Percentiles rank a stretch among this genome's conserved stretches.
phyloP scores from a whole-genome alignment of 345 rosid genomes.

The Kandelia obovata region DNA sequence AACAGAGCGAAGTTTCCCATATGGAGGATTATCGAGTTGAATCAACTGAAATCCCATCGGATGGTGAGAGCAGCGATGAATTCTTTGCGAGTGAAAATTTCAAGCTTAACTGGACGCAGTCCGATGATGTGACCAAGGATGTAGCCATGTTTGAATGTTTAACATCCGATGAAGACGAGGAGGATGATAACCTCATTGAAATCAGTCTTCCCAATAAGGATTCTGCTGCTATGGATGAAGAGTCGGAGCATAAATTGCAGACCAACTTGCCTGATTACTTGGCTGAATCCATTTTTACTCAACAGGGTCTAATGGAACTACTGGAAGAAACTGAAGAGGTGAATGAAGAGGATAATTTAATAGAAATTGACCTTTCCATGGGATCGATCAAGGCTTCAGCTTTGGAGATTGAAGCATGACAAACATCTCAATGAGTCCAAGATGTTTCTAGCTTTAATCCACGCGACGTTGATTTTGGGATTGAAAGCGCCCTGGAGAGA shows the following conservation, averaged over 20 bases:
- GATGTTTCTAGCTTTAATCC: not conserved
- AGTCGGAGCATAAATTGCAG: slow-evolving; percentile 17
- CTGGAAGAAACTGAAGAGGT: slow-evolving; percentile 45
- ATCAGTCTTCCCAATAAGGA: slow-evolving; percentile 41
- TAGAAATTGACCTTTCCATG: slow-evolving; percentile 75
- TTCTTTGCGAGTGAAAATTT: slow-evolving; percentile 24
- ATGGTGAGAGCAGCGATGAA: slow-evolving; percentile 31
- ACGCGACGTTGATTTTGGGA: slow-evolving; percentile 9
- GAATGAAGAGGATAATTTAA: slow-evolving; percentile 65
- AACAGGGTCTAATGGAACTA: slow-evolving; percentile 40
- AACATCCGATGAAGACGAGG: slow-evolving; percentile 32
- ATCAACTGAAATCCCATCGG: slow-evolving; percentile 29
- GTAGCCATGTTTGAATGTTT: slow-evolving; percentile 21
- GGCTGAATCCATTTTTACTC: slow-evolving; percentile 31
- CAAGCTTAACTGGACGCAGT: slow-evolving; percentile 30
- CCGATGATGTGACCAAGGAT: slow-evolving; percentile 16
- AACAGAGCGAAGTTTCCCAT: slow-evolving; percentile 14
- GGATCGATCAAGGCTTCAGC: slow-evolving; percentile 59
- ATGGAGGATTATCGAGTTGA: slow-evolving; percentile 25
- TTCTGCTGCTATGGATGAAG: slow-evolving; percentile 23
- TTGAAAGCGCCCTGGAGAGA: slow-evolving; percentile 1
- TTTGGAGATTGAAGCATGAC: slow-evolving; percentile 29
- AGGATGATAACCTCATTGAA: slow-evolving; percentile 62
- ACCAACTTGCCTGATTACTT: slow-evolving; percentile 21
- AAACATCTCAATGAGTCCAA: not conserved